Evolutionary conservation across 1,139 yeast species (phyloP).

Genomic region (Meyerozyma guilliermondii): DNA sequence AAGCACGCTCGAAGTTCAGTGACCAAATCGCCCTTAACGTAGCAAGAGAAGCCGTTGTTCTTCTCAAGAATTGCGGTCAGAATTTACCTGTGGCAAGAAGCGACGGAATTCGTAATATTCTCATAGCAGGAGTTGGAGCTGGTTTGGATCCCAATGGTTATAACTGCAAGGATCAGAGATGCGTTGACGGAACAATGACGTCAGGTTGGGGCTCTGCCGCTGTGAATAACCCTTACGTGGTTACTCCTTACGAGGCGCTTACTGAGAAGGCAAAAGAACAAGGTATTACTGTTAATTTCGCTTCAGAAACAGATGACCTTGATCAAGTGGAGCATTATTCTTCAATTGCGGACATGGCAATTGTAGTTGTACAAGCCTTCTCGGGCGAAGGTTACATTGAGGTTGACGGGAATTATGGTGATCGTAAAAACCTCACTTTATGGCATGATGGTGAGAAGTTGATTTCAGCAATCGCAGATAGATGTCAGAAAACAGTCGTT

Average conservation of each 20-base stretch:
- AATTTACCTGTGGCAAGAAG: slow-evolving; percentile 44
- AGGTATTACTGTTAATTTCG: slow-evolving; percentile 41
- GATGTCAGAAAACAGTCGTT: slow-evolving; percentile 51
- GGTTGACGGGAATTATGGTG: slow-evolving; percentile 60
- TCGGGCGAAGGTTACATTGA: slow-evolving; percentile 59
- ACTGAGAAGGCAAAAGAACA: slow-evolving; percentile 38
- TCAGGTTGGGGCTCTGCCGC: slow-evolving; percentile 42
- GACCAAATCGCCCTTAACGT: slow-evolving; percentile 47
- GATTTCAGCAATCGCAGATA: slow-evolving; percentile 42
- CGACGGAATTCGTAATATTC: slow-evolving; percentile 39
- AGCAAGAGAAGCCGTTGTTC: slow-evolving; percentile 53
- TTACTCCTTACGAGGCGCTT: slow-evolving; percentile 52
- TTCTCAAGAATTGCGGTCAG: slow-evolving; percentile 48
- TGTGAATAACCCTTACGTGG: slow-evolving; percentile 47
- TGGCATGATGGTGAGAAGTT: slow-evolving; percentile 61
- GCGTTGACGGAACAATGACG: slow-evolving; percentile 16
- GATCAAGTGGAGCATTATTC: slow-evolving; percentile 40
- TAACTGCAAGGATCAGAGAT: slow-evolving; percentile 46
- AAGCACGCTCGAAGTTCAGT: slow-evolving; percentile 46
- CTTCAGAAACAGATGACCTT: slow-evolving; percentile 40
- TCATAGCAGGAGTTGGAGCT: slow-evolving; percentile 47
- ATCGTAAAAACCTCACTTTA: slow-evolving; percentile 48
- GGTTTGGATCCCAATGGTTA: slow-evolving; percentile 44
- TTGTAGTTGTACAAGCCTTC: slow-evolving; percentile 47
- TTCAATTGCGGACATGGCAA: slow-evolving; percentile 46